Evolutionary conservation across 495 filamentous ascomycete genomes (phyloP).

Genomic region (Tuber calosporum): DNA sequence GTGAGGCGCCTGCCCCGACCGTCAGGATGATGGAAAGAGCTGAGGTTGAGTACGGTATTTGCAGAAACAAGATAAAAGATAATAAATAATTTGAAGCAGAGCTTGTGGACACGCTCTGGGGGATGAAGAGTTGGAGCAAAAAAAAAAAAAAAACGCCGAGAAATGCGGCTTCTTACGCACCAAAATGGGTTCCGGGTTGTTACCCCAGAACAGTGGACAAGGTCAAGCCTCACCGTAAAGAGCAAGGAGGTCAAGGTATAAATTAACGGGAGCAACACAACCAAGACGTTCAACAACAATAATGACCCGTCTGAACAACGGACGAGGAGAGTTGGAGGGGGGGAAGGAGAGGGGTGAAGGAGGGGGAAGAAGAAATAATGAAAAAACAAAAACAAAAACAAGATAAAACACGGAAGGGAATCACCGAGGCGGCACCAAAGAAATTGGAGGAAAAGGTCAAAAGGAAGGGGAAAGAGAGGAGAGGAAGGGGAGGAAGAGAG

Average conservation of each 20-base stretch:
- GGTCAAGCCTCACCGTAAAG: not conserved
- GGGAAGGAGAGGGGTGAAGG: constrained; percentile 3
- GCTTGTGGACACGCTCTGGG: not conserved
- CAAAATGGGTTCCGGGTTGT: not conserved
- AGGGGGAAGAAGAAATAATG: not conserved
- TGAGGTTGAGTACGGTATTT: not conserved
- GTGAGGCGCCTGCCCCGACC: not conserved
- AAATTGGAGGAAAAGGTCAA: constrained; percentile 20
- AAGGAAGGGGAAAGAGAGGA: constrained; percentile 17
- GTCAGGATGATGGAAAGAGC: not conserved
- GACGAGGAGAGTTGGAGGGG: constrained; percentile 3
- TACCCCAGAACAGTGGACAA: not conserved
- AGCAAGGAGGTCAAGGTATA: not conserved
- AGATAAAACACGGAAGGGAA: constrained; percentile 17
- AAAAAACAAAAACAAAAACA: not conserved
- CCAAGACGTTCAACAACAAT: not conserved
- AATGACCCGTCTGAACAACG: not conserved
- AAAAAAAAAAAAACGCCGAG: constrained; percentile 4
- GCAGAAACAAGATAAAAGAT: not conserved
- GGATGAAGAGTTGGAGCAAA: not conserved
- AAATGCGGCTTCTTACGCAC: not conserved
- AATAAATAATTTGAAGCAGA: constrained; percentile 1
- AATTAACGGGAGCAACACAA: not conserved
- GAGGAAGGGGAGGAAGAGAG: not conserved
- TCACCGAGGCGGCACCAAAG: constrained; percentile 22